Evolutionary conservation across 768 basidiomycete species (phyloP).

Genomic region (Wakefieldia striispora): DNA sequence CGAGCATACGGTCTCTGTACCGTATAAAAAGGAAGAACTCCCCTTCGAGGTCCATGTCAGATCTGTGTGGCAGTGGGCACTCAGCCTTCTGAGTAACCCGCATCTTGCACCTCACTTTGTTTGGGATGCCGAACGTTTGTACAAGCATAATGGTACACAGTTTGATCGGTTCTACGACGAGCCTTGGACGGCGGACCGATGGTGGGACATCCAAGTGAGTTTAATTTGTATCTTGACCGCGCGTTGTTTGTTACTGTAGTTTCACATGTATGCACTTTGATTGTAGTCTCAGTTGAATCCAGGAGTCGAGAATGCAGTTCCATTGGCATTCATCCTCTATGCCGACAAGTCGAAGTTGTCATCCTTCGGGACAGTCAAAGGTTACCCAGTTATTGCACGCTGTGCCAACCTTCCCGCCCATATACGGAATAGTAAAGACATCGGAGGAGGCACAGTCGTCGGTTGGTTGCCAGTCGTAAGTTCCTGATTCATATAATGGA

Average conservation of each 20-base stretch:
- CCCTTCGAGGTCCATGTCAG: background rate
- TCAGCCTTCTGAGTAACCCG: conserved; percentile 1
- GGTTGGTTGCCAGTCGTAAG: conserved; percentile 19
- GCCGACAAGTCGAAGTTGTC: conserved; percentile 19
- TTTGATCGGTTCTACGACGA: conserved; percentile 33
- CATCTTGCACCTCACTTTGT: conserved; percentile 16
- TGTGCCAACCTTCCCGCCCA: conserved; percentile 16
- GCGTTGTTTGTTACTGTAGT: too few relatives aligned
- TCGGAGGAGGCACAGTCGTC: conserved; percentile 16
- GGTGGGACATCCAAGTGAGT: conserved; percentile 37
- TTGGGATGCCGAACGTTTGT: conserved; percentile 34
- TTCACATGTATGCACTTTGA: too few relatives aligned
- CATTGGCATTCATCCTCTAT: conserved; percentile 13
- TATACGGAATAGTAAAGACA: conserved; percentile 13
- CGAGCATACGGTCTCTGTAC: too few relatives aligned
- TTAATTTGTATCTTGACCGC: too few relatives aligned
- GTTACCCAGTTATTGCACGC: conserved; percentile 17
- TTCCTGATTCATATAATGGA: too few relatives aligned
- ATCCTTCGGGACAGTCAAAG: conserved; percentile 17
- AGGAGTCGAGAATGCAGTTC: background rate
- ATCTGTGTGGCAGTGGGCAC: conserved; percentile 7
- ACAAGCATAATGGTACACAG: conserved; percentile 22
- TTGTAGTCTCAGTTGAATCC: too few relatives aligned
- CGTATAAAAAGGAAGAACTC: too few relatives aligned
- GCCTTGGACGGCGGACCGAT: conserved; percentile 36